phyloP scores from a whole-genome alignment of 2,329 filamentous ascomycete genomes.

The Arthroderma sp. region DNA sequence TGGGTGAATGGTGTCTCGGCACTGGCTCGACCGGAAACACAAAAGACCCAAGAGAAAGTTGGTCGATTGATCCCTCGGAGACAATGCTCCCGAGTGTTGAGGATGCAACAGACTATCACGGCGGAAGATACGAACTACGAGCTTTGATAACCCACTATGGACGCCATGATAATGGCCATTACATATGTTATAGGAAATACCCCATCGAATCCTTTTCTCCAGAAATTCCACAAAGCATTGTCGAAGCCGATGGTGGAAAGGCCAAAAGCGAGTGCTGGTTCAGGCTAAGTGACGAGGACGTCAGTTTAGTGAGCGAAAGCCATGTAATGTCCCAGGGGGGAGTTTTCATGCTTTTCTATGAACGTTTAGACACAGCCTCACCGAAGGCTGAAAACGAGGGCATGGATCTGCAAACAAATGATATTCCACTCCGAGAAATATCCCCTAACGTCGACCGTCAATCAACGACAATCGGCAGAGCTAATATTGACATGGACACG shows the following conservation, averaged over 20 bases:
- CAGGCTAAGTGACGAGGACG: conserved; percentile 79
- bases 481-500: no score
- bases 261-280: conserved; percentile 56
- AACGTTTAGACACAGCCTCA: conserved; percentile 43
- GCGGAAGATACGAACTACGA: conserved; percentile 55
- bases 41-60: conserved; percentile 44
- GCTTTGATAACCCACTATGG: conserved; percentile 84
- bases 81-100: conserved; percentile 61
- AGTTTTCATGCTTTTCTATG: conserved; percentile 97
- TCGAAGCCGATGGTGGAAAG: conserved; percentile 21
- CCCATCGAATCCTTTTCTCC: conserved; percentile 28
- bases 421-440: no score
- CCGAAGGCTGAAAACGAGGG: no score
- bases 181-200: conserved; percentile 76
- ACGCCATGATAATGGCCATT: conserved; percentile 88
- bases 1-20: conserved; percentile 76
- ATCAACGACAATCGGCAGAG: no score
- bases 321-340: conserved; percentile 62
- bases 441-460: no score
- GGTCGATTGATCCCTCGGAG: conserved; percentile 52
- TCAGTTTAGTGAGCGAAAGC: conserved; percentile 59
- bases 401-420: no score
- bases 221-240: conserved; percentile 18
- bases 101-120: conserved; percentile 36
- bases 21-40: conserved; percentile 25